Conservation (phyloP, 805 yeast species). For the Ogataea pilisensis region DNA sequence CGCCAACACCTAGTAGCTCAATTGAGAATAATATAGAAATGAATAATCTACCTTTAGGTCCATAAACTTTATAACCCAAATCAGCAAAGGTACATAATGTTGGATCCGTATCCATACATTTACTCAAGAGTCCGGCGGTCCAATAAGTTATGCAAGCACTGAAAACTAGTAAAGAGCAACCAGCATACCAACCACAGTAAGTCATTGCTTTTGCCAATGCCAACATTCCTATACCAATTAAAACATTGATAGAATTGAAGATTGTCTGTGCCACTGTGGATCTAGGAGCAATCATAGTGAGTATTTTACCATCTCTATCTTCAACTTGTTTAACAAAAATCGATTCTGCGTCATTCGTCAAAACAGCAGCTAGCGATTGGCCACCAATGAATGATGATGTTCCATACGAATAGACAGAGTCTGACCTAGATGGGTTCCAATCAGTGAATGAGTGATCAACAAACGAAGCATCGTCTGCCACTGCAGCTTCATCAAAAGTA, state of each 20-base stretch:
- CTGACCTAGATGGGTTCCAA: slow-evolving; percentile 23
- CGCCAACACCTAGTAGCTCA: slow-evolving; percentile 79
- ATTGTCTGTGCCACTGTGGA: slow-evolving; percentile 72
- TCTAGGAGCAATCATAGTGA: slow-evolving; percentile 74
- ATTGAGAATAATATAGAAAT: slow-evolving; percentile 72
- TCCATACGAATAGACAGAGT: slow-evolving; percentile 27
- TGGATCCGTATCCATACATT: slow-evolving; percentile 74
- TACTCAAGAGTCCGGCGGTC: slow-evolving; percentile 71
- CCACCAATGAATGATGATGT: slow-evolving; percentile 15
- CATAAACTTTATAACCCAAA: slow-evolving; percentile 81
- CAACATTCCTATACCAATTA: slow-evolving; percentile 65
- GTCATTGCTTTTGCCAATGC: slow-evolving; percentile 64
- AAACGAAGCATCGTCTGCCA: slow-evolving; percentile 39
- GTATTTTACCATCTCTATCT: slow-evolving; percentile 62
- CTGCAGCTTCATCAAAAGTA: slow-evolving; percentile 34
- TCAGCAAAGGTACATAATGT: slow-evolving; percentile 86
- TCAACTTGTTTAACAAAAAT: slow-evolving; percentile 48
- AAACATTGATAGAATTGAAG: slow-evolving; percentile 61
- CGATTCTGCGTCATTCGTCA: slow-evolving; percentile 27
- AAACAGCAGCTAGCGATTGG: slow-evolving; percentile 14
- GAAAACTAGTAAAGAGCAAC: slow-evolving; percentile 50
- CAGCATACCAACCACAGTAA: slow-evolving; percentile 64
- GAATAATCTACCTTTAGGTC: slow-evolving; percentile 65
- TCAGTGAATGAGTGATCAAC: slow-evolving; percentile 29
- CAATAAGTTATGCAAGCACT: slow-evolving; percentile 71